A percentile compares a stretch with the other conserved stretches of the same genome.
Evolutionary conservation across 1,139 yeast genomes (phyloP).

Genomic region (Geotrichum histeridarum): DNA sequence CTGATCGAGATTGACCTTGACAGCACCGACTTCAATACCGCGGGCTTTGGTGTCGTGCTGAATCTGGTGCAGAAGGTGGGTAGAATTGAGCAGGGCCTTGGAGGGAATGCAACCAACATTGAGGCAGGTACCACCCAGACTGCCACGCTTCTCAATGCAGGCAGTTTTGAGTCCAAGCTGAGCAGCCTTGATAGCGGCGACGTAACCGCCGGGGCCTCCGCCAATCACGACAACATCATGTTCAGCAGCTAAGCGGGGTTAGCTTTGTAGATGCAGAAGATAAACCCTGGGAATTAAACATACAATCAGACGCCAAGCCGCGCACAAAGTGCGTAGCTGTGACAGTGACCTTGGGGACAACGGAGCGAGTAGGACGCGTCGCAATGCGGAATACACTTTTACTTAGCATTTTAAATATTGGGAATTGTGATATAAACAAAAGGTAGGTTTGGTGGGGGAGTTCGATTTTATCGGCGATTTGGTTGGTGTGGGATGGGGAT

Average conservation of each 20-base stretch:
- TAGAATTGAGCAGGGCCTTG: slow-evolving; percentile 88
- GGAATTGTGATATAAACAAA: background rate
- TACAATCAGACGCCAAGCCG: slow-evolving; percentile 28
- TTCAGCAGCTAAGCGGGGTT: slow-evolving; percentile 39
- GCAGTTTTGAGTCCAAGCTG: slow-evolving; percentile 93
- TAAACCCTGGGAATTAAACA: slow-evolving; percentile 13
- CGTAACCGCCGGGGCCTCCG: slow-evolving; percentile 98
- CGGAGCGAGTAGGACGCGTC: slow-evolving; percentile 11
- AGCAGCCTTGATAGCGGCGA: slow-evolving; percentile 98
- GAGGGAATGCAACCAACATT: slow-evolving; percentile 99
- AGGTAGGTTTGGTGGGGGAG: no score
- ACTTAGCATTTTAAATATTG: slow-evolving; percentile 22
- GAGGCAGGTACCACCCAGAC: slow-evolving; percentile 95
- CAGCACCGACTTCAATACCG: slow-evolving; percentile 86
- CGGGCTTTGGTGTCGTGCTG: slow-evolving; percentile 76
- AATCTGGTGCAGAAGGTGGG: slow-evolving; percentile 87
- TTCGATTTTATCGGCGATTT: no score
- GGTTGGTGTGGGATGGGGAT: no score
- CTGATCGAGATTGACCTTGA: slow-evolving; percentile 64
- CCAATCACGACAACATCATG: slow-evolving; percentile 94
- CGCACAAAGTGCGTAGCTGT: slow-evolving; percentile 23
- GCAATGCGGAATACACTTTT: slow-evolving; percentile 18
- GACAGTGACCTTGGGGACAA: slow-evolving; percentile 14
- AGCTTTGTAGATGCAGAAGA: background rate
- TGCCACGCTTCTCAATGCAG: slow-evolving; percentile 94